Conservation (phyloP, 2,329 filamentous ascomycete genomes). For the Furcasterigmium sp. region DNA sequence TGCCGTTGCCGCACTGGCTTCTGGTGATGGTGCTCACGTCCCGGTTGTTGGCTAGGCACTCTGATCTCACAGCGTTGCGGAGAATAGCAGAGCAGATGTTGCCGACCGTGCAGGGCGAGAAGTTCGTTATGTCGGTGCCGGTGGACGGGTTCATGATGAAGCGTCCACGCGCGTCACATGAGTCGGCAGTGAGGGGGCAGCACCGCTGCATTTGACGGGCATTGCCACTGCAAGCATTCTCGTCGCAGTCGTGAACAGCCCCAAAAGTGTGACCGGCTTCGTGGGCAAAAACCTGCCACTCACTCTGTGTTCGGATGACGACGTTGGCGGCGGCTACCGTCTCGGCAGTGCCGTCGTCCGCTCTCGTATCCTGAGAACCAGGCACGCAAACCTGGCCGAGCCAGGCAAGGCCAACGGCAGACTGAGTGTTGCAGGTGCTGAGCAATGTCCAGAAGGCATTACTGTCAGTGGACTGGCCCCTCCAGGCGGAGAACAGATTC, state of each 20-base stretch:
- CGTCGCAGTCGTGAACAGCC: slow-evolving; percentile 87
- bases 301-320: slow-evolving; percentile 73
- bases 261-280: slow-evolving; percentile 94
- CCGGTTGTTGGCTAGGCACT: slow-evolving; percentile 80
- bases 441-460: slow-evolving; percentile 94
- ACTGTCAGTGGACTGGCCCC: slow-evolving; percentile 67
- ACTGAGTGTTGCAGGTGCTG: slow-evolving; percentile 73
- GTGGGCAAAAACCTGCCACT: slow-evolving; percentile 96
- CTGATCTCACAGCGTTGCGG: slow-evolving; percentile 68
- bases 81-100: slow-evolving; percentile 88
- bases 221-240: slow-evolving; percentile 58
- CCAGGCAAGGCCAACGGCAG: slow-evolving; percentile 90
- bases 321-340: slow-evolving; percentile 84
- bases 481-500: slow-evolving; percentile 85
- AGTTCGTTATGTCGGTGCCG: slow-evolving; percentile 63
- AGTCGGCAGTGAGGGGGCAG: slow-evolving; percentile 65
- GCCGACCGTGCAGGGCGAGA: slow-evolving; percentile 85
- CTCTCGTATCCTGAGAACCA: slow-evolving; percentile 49
- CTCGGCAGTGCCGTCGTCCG: slow-evolving; percentile 50
- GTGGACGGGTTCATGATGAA: slow-evolving; percentile 98
- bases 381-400: slow-evolving; percentile 75
- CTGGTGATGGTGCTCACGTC: slow-evolving; percentile 76
- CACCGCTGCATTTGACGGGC: slow-evolving; percentile 54
- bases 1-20: slow-evolving; percentile 90
- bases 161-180: slow-evolving; percentile 69